Percentiles rank a stretch among this genome's conserved stretches.
Conservation (phyloP, 2,329 filamentous ascomycete genomes). For the Zymoseptoria ardabiliae region DNA sequence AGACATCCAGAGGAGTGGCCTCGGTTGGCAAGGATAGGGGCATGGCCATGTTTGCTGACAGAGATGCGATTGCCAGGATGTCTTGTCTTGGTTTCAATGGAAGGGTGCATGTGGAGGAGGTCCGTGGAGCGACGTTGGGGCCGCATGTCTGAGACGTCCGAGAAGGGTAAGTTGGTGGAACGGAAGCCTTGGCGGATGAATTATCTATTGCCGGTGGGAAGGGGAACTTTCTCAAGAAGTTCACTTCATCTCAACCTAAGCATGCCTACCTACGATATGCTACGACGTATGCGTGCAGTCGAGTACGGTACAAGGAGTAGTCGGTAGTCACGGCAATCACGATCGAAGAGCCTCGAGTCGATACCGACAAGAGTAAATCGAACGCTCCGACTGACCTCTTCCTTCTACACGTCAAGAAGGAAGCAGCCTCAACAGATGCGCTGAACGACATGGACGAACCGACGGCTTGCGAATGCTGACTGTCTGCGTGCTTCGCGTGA, state of each 20-base stretch:
- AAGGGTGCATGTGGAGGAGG: too few species aligned
- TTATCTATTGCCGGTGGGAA: not conserved
- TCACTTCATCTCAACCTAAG: not conserved
- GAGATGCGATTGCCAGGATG: not conserved
- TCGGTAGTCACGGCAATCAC: not conserved
- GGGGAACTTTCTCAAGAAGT: too few species aligned
- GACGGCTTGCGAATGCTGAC: too few species aligned
- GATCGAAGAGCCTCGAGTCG: too few species aligned
- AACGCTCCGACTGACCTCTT: too few species aligned
- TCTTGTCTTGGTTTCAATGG: not conserved
- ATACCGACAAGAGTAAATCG: too few species aligned
- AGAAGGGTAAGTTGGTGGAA: not conserved
- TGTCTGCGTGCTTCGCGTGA: too few species aligned
- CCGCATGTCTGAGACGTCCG: not conserved
- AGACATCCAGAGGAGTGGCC: constrained; percentile 11
- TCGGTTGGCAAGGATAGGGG: constrained; percentile 10
- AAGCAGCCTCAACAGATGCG: too few species aligned
- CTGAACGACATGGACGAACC: too few species aligned
- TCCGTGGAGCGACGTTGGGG: not conserved
- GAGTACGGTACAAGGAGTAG: too few species aligned
- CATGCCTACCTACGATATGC: not conserved
- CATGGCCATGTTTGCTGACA: constrained; percentile 8
- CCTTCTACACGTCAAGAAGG: too few species aligned
- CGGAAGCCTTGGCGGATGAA: not conserved
- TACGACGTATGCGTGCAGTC: not conserved